Percentiles rank a stretch among this genome's conserved stretches.
Evolutionary conservation across 805 yeast species (phyloP).

Genomic region (Ogataea populi-albae): DNA sequence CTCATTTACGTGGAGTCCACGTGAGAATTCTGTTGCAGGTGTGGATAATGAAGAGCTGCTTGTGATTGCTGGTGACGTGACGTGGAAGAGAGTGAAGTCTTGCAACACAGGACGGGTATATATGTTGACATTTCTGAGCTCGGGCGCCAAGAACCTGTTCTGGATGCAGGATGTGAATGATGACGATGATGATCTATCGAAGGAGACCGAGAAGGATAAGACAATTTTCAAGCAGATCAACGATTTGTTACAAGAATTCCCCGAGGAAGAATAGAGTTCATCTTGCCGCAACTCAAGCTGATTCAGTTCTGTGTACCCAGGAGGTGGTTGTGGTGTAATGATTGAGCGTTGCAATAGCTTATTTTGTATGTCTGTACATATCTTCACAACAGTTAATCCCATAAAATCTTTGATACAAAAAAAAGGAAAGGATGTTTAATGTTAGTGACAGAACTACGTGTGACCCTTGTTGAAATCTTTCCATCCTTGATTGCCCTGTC

Average conservation of each 20-base stretch:
- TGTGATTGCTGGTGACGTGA: conserved; percentile 82
- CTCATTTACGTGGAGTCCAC: conserved; percentile 72
- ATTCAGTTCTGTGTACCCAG: no score
- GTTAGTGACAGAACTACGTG: no score
- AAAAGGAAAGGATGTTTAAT: no score
- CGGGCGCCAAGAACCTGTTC: conserved; percentile 44
- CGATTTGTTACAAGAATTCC: conserved; percentile 43
- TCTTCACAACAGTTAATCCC: no score
- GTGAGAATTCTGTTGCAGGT: conserved; percentile 42
- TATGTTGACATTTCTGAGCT: conserved; percentile 34
- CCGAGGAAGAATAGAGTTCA: no score
- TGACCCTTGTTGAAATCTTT: no score
- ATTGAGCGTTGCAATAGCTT: no score
- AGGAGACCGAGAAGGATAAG: conserved; percentile 58
- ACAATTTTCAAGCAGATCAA: conserved; percentile 46
- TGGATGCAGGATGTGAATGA: conserved; percentile 79
- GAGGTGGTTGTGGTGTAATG: no score
- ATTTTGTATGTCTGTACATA: no score
- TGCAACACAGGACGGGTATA: conserved; percentile 76
- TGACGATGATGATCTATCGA: conserved; percentile 56
- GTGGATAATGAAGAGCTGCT: conserved; percentile 59
- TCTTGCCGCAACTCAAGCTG: no score
- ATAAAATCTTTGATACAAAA: no score
- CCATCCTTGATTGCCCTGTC: no score
- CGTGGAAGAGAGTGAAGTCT: conserved; percentile 65